phyloP scores from a whole-genome alignment of 805 yeast genomes.

The Henningerozyma blattae region DNA sequence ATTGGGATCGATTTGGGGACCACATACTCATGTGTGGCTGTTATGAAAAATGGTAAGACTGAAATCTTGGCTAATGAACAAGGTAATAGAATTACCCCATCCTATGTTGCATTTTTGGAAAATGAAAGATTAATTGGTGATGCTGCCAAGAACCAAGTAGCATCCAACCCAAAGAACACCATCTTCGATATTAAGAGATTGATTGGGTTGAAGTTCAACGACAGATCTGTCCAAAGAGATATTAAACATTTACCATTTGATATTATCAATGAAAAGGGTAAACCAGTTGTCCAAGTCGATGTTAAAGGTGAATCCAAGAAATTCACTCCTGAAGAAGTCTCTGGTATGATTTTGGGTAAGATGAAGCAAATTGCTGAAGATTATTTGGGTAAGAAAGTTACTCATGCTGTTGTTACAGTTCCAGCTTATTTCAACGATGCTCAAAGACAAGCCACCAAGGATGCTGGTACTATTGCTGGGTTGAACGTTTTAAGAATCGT shows the following conservation, averaged over 20 bases:
- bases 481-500: conserved; percentile 79
- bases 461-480: conserved; percentile 77
- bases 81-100: conserved; percentile 95
- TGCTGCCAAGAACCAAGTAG: conserved; percentile 94
- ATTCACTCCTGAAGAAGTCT: conserved; percentile 86
- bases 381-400: conserved; percentile 70
- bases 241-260: conserved; percentile 72
- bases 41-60: conserved; percentile 71
- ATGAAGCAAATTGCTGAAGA: conserved; percentile 92
- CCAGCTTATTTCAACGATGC: conserved; percentile 73
- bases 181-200: conserved; percentile 85
- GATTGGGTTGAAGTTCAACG: conserved; percentile 73
- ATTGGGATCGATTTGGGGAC: conserved; percentile 97
- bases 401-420: conserved; percentile 75
- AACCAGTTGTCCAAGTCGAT: conserved; percentile 72
- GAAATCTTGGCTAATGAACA: conserved; percentile 93
- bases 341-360: conserved; percentile 83
- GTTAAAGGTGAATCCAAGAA: conserved; percentile 61
- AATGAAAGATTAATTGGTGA: conserved; percentile 92
- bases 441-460: conserved; percentile 75
- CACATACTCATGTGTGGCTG: conserved; percentile 94
- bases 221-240: conserved; percentile 69
- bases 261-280: conserved; percentile 58
- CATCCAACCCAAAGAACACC: conserved; percentile 77
- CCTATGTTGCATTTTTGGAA: conserved; percentile 85